Evolutionary conservation across 257 asterid genomes (phyloP), one percentile per base, ranked within the genome.

Genomic region (Gentiana macrophylla): DNA sequence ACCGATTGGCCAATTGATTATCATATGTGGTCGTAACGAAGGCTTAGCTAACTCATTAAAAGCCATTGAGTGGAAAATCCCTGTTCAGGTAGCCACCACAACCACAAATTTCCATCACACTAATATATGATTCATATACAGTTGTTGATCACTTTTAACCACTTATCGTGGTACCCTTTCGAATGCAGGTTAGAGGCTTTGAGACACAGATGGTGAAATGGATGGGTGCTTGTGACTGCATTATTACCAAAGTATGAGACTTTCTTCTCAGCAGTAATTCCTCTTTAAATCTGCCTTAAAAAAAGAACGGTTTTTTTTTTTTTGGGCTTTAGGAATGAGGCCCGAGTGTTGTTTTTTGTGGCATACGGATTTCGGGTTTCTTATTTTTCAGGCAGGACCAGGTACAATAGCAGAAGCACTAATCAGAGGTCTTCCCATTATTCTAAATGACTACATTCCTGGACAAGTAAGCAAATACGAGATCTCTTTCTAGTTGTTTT

Each of bases 141-240:
- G 24, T 24, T 24, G 24, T 24, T 24, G 24, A 24, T 24, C 8
- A 41, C 2, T 41, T 41, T 33, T 35, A 37, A 52, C 37, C 4
- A 41, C 4, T 50, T 2, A 53, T 24, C 44, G 13, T 62, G 32
- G 32, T 32, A 8, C 2, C 15, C 53, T 7, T 47, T 60, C 57
- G 24, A 36, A 50, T 66, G 69, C 56, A 91, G 98, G 61, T 91
- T 65, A 76, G 78, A 72, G 96, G 98, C 57, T 91, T 91, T 52
- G 92, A 86, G 82, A 86, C 76, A 70, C 96, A 84, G 62, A 91
- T 91, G 98, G 86, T 77, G 56, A 91, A 87, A 72, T 91, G 92
- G 94, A 91, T 91, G 98, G 96, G 89, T 33, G 89, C 95, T 72
- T 84, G 95, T 58, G 94, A 90, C 70, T 86, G 97, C 78, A 86